Conservation (phyloP, 371 early-diverging fungal genomes). For the Parasitella parasitica region DNA sequence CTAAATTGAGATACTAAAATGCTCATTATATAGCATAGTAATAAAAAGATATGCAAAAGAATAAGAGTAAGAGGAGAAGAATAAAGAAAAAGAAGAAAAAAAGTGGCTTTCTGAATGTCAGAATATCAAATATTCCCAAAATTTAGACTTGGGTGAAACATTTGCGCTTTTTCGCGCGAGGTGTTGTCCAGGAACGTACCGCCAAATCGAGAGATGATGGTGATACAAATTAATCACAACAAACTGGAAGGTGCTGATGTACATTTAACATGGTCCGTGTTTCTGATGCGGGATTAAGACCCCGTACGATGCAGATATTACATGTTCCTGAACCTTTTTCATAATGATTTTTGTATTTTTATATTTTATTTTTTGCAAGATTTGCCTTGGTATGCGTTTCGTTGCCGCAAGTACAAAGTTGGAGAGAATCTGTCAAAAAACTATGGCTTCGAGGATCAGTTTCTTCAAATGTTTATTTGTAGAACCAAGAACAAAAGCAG, state of each 20-base stretch:
- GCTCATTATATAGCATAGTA: no score
- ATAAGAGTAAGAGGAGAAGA: no score
- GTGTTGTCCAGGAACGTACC: neutral
- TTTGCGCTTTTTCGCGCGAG: neutral
- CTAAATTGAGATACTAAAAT: no score
- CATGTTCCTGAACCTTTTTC: constrained; percentile 34
- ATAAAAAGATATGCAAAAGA: no score
- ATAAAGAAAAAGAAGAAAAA: no score
- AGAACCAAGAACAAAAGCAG: neutral
- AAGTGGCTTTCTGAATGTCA: neutral
- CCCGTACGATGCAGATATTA: constrained; percentile 35
- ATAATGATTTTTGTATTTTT: neutral
- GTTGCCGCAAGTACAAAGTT: no score
- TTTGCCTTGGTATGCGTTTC: no score
- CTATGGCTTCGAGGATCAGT: no score
- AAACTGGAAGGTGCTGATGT: constrained; percentile 25
- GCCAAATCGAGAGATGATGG: constrained; percentile 3
- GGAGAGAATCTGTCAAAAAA: no score
- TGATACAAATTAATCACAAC: neutral
- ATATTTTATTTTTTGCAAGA: neutral
- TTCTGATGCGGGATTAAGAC: constrained; percentile 37
- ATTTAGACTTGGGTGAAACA: neutral
- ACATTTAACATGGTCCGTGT: constrained; percentile 33
- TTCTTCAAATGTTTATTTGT: neutral
- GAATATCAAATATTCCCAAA: neutral